Percentiles rank a stretch among this genome's conserved stretches.
Conservation (phyloP, 352 stramenopile species). For the Salisapilia sapeloensis region DNA sequence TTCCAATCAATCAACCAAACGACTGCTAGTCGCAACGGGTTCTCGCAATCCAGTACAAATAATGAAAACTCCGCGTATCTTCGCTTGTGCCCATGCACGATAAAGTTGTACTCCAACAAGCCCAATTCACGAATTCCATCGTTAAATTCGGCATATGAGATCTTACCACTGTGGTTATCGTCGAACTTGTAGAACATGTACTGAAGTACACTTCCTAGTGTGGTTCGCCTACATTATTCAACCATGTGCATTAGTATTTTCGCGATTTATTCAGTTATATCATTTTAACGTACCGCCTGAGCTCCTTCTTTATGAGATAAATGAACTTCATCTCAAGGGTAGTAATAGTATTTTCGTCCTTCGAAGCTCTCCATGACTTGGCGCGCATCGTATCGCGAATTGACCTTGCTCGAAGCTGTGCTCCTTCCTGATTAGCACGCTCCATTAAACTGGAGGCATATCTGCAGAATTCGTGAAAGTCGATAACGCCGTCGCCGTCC, state of each 20-base stretch:
- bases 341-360: too few relatives aligned
- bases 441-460: constrained; percentile 20
- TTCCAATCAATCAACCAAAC: constrained; percentile 33
- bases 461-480: constrained; percentile 24
- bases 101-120: constrained; percentile 25
- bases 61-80: constrained; percentile 18
- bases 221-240: too few relatives aligned
- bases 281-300: constrained; percentile 8
- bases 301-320: too few relatives aligned
- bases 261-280: neutral
- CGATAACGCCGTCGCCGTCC: constrained; percentile 19
- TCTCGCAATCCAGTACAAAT: constrained; percentile 14
- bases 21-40: constrained; percentile 13
- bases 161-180: constrained; percentile 13
- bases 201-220: too few relatives aligned
- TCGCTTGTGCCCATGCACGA: constrained; percentile 21
- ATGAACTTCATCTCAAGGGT: too few relatives aligned
- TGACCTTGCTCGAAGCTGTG: neutral
- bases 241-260: neutral
- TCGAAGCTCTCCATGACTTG: too few relatives aligned
- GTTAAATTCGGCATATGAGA: constrained; percentile 21
- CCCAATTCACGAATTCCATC: constrained; percentile 19
- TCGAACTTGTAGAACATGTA: constrained; percentile 19
- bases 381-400: too few relatives aligned
- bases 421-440: neutral